These are phyloP conservation scores for Cyphellophora attinorum DNA, from an alignment of 2,329 filamentous ascomycete genomes.

Conservation along the genomic window DNA sequence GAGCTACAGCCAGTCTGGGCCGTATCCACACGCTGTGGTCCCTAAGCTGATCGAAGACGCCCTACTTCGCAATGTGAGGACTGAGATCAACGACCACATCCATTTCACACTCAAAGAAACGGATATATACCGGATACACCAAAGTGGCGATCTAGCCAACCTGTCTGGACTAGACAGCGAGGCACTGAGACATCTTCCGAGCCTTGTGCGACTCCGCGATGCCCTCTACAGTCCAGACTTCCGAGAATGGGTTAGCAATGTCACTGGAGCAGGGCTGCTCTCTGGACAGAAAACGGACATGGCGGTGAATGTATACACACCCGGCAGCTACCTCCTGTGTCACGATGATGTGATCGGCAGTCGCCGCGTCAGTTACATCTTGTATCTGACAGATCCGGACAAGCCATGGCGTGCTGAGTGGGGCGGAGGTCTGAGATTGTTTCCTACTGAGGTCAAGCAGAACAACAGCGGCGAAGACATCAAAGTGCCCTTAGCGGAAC, in stretches of 20 bases:
- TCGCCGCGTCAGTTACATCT: constrained; percentile 87
- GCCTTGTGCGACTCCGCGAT: constrained; percentile 83
- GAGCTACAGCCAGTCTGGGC: constrained; percentile 31
- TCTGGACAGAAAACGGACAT: constrained; percentile 95
- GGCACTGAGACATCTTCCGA: constrained; percentile 76
- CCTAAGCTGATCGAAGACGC: constrained; percentile 66
- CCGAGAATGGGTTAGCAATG: constrained; percentile 74
- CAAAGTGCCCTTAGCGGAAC: constrained; percentile 70
- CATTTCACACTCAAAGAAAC: constrained; percentile 97
- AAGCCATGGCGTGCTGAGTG: constrained; percentile 81
- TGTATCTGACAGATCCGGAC: constrained; percentile 91
- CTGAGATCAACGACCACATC: constrained; percentile 82
- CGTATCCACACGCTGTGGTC: constrained; percentile 91
- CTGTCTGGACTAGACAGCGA: constrained; percentile 85
- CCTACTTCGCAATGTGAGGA: constrained; percentile 75
- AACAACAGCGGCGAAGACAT: constrained; percentile 64
- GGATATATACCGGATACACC: constrained; percentile 99
- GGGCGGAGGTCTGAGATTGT: constrained; percentile 86
- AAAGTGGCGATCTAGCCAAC: constrained; percentile 94
- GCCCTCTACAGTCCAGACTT: constrained; percentile 86
- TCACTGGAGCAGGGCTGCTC: constrained; percentile 77
- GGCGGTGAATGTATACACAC: constrained; percentile 98
- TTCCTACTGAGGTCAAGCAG: constrained; percentile 58
- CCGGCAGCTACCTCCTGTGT: constrained; percentile 88
- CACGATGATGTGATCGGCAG: constrained; percentile 99